These are phyloP conservation scores for Penicillium sclerotigenum DNA, from an alignment of 2,329 filamentous ascomycete genomes.

Conservation along the genomic window DNA sequence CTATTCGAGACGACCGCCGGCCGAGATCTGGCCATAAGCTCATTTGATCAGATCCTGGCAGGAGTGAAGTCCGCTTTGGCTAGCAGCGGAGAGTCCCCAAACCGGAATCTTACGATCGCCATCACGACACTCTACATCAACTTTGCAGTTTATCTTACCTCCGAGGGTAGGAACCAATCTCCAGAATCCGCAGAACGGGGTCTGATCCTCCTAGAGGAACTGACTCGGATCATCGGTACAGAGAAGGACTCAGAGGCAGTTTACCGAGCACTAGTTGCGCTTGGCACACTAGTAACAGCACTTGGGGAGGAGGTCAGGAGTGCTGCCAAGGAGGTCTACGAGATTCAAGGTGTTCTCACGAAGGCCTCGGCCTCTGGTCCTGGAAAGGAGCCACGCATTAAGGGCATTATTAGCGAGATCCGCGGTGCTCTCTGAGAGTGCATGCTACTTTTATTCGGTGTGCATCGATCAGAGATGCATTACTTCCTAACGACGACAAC, in stretches of 20 bases:
- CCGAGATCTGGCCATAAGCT: slow-evolving; percentile 58
- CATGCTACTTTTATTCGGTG: slow-evolving; percentile 24
- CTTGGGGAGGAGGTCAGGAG: slow-evolving; percentile 59
- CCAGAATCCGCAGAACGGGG: slow-evolving; percentile 47
- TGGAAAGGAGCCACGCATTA: slow-evolving; percentile 59
- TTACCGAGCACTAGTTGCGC: slow-evolving; percentile 75
- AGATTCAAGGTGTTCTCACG: slow-evolving; percentile 48
- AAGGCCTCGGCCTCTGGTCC: slow-evolving; percentile 47
- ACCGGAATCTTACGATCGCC: slow-evolving; percentile 80
- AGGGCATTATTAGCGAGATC: slow-evolving; percentile 60
- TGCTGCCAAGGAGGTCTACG: slow-evolving; percentile 57
- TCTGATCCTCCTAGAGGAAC: slow-evolving; percentile 57
- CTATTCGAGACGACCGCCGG: slow-evolving; percentile 75
- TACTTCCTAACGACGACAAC: slow-evolving; percentile 17
- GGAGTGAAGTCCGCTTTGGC: slow-evolving; percentile 63
- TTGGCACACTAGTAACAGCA: slow-evolving; percentile 69
- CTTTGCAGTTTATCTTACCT: slow-evolving; percentile 68
- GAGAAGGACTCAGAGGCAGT: slow-evolving; percentile 77
- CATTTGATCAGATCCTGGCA: slow-evolving; percentile 59
- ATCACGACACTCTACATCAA: slow-evolving; percentile 81
- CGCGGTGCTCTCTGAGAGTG: slow-evolving; percentile 34
- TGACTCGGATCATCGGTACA: slow-evolving; percentile 61
- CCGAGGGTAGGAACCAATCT: slow-evolving; percentile 39
- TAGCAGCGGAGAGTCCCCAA: slow-evolving; percentile 50
- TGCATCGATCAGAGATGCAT: slow-evolving; percentile 11